Base-by-base conservation (phyloP, 140 eudicot species). In the Bidens hawaiensis region DNA sequence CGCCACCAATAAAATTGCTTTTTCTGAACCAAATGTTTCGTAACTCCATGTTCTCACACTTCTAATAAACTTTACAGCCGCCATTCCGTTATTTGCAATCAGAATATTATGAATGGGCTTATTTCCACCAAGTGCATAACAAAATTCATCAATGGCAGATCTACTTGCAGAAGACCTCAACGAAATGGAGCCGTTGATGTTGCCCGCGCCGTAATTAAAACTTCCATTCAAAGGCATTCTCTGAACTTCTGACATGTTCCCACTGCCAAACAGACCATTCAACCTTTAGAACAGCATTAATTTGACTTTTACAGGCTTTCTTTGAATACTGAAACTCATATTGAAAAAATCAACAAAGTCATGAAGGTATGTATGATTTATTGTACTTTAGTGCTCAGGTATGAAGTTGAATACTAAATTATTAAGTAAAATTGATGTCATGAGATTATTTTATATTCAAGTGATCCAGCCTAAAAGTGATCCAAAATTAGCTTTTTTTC, bases 1-100 rank as follows among this genome's bases (percentile, higher is more conserved):
- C 52, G 96, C 96, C 43, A 93, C 99, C 82, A 93, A 75, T 45
- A 79, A 69, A 62, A 93, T 85, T 18, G 96, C 99, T 83, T 93
- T 93, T 59, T 93, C 99, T 12, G 96, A 62, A 27, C 99, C 99
- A 75, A 93, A 93, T 42, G 99, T 85, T 56, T 93, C 99, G 26
- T 93, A 93, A 67, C 96, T 89, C 99, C 96, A 93, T 22, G 99
- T 83, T 60, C 96, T 81, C 14, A 93, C 77, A 70, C 99, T 93
- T 65, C 95, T 85, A 49, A 93, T 93, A 70, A 93, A 93, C 77
- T 93, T 93, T 30, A 93, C 99, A 15, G 99, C 99, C 12, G 96
- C 99, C 99, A 93, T 93, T 71, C 99, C 99, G 77, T 93, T 93
- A 80, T 93, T 93, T 18, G 99, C 95, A 24, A 93, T 79, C 48